Evolutionary conservation across 2,329 filamentous ascomycete genomes (phyloP), one percentile per base, ranked within the genome.

Genomic region (Ceratocystis harringtonii): DNA sequence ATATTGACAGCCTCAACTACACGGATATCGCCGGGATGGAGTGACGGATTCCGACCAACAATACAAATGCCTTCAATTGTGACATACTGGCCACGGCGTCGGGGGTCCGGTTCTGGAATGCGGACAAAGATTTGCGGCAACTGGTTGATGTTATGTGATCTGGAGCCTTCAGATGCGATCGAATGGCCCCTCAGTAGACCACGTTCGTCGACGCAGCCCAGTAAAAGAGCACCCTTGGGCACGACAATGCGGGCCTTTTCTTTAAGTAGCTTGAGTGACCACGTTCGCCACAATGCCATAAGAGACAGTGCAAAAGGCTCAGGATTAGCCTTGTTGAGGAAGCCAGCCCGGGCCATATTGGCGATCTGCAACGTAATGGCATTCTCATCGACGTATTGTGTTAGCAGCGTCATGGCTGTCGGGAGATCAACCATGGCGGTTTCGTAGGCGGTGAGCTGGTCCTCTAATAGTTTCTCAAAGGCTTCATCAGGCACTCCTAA

Each of bases 71-170:
- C 92, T 68, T 85, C 79, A 30, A 96, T 81, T 28, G 96, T 81
- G 0, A 92, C 77, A 63, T 78, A 81, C 70, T 87, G 86, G 25
- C 79, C 77, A 43, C 79, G 77, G 7, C 80, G 76, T 0, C 79
- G 78, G 7, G 83, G 72, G 63, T 82, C 80, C 0, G 86, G 72
- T 63, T 82, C 80, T 0, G 86, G 85, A 0, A 96, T 78, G 72
- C 96, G 92, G 0, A 97, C 73, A 71, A 97, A 99, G 7, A 99
- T 90, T 71, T 99, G 86, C 0, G 94, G 91, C 1, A 95, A 76
- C 1, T 78, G 75, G 7, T 79, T 75, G 5, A 80, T 70, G 62
- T 79, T 79, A 55, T 80, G 78, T 19, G 74, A 72, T 15, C 69
- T 58, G 44, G 72, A 70, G 25, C 77, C 72, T 44, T 78, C 76